Evolutionary conservation across 148 eudicot genomes (phyloP).

Genomic region (Rhododendron henanense): DNA sequence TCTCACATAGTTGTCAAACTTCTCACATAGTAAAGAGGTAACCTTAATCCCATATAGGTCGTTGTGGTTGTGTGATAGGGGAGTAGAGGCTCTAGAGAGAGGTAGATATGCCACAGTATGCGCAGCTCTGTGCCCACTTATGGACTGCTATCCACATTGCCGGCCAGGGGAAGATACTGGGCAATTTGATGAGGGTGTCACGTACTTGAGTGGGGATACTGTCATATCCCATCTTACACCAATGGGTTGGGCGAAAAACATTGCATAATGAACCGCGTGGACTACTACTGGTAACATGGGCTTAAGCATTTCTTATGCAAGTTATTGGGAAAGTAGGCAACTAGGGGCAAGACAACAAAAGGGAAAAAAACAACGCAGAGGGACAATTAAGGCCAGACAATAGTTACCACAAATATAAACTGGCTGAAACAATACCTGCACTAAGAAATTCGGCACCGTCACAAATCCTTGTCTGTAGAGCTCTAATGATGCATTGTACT

Average conservation of each 20-base stretch:
- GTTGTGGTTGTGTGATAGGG: background rate
- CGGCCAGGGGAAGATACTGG: background rate
- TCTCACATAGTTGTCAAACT: background rate
- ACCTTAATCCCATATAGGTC: background rate
- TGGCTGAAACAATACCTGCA: constrained; percentile 48
- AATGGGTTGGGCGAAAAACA: background rate
- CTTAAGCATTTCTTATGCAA: background rate
- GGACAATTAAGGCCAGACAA: background rate
- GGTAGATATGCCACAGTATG: background rate
- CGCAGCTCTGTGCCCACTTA: background rate
- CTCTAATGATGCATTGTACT: constrained; percentile 86
- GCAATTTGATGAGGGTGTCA: background rate
- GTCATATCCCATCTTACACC: background rate
- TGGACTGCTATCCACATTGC: background rate
- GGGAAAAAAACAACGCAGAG: background rate
- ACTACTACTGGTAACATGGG: background rate
- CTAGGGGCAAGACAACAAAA: background rate
- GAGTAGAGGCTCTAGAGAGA: background rate
- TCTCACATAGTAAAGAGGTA: background rate
- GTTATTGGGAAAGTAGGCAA: background rate
- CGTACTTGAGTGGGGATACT: background rate
- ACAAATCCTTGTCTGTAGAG: constrained; percentile 68
- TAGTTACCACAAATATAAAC: background rate
- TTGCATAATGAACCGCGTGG: background rate
- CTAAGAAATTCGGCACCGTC: constrained; percentile 63